Evolutionary conservation across 2,329 filamentous ascomycete genomes (phyloP).

Genomic region (Arthrobotrys sinensis): DNA sequence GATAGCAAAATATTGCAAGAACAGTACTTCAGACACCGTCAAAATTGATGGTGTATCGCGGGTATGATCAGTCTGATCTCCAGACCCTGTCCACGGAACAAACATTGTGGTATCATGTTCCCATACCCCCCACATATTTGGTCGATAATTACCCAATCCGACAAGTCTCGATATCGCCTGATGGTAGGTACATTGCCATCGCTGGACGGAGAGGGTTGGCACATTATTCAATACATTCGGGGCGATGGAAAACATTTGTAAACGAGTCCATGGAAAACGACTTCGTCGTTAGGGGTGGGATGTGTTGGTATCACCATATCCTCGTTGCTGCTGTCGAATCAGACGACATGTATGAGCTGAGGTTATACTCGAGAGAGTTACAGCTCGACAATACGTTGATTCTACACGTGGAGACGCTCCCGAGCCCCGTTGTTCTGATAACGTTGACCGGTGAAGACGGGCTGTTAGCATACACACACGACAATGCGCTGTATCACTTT

Average conservation of each 20-base stretch:
- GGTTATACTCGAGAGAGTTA: conserved; percentile 91
- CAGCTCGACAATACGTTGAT: conserved; percentile 80
- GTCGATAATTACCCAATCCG: conserved; percentile 94
- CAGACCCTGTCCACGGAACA: conserved; percentile 93
- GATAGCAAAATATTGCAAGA: conserved; percentile 82
- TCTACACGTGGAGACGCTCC: conserved; percentile 82
- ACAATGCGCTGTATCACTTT: conserved; percentile 95
- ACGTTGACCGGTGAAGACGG: conserved; percentile 94
- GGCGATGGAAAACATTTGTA: conserved; percentile 94
- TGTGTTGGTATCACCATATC: conserved; percentile 99
- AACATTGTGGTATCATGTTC: conserved; percentile 89
- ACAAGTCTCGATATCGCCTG: conserved; percentile 86
- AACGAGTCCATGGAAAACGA: conserved; percentile 86
- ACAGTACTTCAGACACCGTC: conserved; percentile 90
- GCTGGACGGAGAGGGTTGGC: conserved; percentile 92
- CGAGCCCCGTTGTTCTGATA: conserved; percentile 89
- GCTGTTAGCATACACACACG: conserved; percentile 94
- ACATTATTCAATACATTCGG: conserved; percentile 94
- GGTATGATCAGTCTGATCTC: conserved; percentile 90
- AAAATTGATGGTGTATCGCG: conserved; percentile 91
- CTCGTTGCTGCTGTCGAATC: conserved; percentile 93
- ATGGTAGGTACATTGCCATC: conserved; percentile 95
- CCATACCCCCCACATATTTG: conserved; percentile 86
- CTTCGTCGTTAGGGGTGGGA: conserved; percentile 92
- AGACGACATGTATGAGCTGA: conserved; percentile 84